Evolutionary conservation across 768 basidiomycete genomes (phyloP), one percentile per base, ranked within the genome.

Genomic region (Termitomyces bulborhizus): DNA sequence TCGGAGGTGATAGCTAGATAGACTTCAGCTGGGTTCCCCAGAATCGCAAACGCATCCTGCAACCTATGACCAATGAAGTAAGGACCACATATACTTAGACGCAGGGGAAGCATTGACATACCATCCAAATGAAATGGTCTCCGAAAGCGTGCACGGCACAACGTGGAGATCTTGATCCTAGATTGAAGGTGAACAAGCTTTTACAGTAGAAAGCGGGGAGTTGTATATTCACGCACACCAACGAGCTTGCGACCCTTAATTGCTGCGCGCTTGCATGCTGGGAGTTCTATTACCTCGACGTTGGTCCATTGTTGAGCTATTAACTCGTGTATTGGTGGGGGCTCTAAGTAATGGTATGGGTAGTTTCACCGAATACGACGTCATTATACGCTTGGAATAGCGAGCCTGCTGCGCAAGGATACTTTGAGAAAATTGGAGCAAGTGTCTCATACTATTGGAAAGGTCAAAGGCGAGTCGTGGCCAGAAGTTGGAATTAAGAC

Each of bases 321-420:
- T 27, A 16, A 43, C 40, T 18, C 4, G 29, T 45, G 57, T 32
- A 26, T 58, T 36, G 52, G 39, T 51, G 26, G 7, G 16, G 5
- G 11, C 13, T 32, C 36, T 4, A 11, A 24, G 6, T 13, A 31
- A 27, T 32, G 32, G 13, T 43, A 13, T 24, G 15, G 9, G 6
- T 8, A 31, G 18, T 56, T 69, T 51, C 50, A 86, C 89, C 80
- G 21, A 82, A 79, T 6, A 79, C 66, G 31, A 91, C 68, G 56
- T 92, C 88, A 65, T 90, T 90, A 70, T 85, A 90, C 1, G 84
- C 76, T 66, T 90, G 88, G 64, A 90, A 88, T 8, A 90, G 68
- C 24, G 78, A 73, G 12, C 83, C 77, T 3, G 83, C 82, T 15
- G 76, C 69, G 26, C 67, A 73, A 36, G 88, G 88, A 62, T 90